Conservation (phyloP, 768 basidiomycete genomes). For the Agaricus subrufescens region DNA sequence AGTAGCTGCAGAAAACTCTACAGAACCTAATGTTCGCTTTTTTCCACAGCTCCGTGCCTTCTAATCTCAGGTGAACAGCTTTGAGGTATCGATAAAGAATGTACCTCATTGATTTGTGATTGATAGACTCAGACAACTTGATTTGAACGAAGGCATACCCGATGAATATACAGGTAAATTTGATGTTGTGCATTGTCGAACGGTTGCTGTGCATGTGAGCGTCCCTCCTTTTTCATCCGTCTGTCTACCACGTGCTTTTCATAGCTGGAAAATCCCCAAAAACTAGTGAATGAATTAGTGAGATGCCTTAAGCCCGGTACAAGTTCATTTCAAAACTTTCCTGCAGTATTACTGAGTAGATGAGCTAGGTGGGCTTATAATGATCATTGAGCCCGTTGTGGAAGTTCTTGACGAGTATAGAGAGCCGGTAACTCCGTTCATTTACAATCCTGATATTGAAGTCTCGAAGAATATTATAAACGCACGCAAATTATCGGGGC, state of each 20-base stretch:
- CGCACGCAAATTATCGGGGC: slow-evolving; percentile 13
- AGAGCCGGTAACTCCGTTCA: slow-evolving; percentile 14
- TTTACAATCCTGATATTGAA: slow-evolving; percentile 8
- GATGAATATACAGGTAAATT: slow-evolving; percentile 14
- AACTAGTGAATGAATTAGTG: slow-evolving; percentile 1
- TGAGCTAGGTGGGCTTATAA: too few species aligned
- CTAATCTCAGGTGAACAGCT: too few species aligned
- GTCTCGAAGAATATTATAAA: slow-evolving; percentile 10
- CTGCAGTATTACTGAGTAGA: too few species aligned
- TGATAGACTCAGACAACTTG: slow-evolving; percentile 19
- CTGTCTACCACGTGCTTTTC: not conserved
- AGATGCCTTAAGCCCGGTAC: too few species aligned
- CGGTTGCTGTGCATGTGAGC: slow-evolving; percentile 20
- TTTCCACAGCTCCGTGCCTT: too few species aligned
- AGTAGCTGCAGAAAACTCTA: not conserved
- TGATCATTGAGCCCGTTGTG: slow-evolving; percentile 16
- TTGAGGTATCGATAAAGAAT: too few species aligned
- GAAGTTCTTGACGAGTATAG: slow-evolving; percentile 15
- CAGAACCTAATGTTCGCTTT: too few species aligned
- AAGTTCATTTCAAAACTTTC: too few species aligned
- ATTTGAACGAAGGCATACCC: slow-evolving; percentile 17
- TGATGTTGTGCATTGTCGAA: not conserved
- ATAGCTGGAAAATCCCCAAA: slow-evolving; percentile 16
- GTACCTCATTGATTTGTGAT: too few species aligned
- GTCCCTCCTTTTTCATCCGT: not conserved